These are phyloP conservation scores for Blumeria hordei DNA, from an alignment of 2,329 filamentous ascomycete genomes.

Conservation along the genomic window DNA sequence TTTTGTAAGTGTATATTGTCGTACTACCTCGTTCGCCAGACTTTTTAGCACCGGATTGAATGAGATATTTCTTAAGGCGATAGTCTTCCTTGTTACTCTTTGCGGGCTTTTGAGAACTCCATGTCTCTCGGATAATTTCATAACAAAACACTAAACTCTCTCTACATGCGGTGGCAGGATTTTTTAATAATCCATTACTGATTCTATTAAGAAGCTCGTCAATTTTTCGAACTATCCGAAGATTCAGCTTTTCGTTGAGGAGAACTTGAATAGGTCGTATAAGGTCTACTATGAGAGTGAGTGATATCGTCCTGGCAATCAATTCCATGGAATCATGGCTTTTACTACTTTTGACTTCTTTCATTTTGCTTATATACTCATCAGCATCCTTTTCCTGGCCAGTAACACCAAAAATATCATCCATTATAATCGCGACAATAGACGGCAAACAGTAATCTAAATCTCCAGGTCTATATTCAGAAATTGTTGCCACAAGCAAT, in stretches of 20 bases:
- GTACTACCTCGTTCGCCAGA: conserved; percentile 46
- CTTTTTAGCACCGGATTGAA: conserved; percentile 59
- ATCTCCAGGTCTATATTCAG: conserved; percentile 54
- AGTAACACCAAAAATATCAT: conserved; percentile 81
- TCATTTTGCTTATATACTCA: conserved; percentile 85
- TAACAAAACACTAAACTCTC: conserved; percentile 89
- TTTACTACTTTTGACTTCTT: conserved; percentile 94
- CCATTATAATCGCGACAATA: conserved; percentile 73
- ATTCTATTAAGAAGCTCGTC: conserved; percentile 73
- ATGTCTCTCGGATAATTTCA: conserved; percentile 72
- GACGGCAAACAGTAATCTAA: conserved; percentile 67
- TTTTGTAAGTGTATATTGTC: conserved; percentile 64
- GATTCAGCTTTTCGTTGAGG: conserved; percentile 60
- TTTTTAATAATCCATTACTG: conserved; percentile 59
- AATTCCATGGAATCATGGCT: conserved; percentile 95
- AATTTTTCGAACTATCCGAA: conserved; percentile 67
- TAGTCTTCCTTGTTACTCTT: conserved; percentile 32
- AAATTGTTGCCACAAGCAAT: conserved; percentile 53
- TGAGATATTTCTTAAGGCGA: conserved; percentile 46
- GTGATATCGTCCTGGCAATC: conserved; percentile 58
- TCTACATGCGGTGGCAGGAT: conserved; percentile 50
- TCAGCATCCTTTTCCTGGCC: conserved; percentile 95
- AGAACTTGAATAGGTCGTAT: conserved; percentile 57
- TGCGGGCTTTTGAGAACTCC: conserved; percentile 33
- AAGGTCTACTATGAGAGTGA: conserved; percentile 48